Base-by-base conservation (phyloP, 2,329 filamentous ascomycete species). In the Ampelomyces quisqualis region DNA sequence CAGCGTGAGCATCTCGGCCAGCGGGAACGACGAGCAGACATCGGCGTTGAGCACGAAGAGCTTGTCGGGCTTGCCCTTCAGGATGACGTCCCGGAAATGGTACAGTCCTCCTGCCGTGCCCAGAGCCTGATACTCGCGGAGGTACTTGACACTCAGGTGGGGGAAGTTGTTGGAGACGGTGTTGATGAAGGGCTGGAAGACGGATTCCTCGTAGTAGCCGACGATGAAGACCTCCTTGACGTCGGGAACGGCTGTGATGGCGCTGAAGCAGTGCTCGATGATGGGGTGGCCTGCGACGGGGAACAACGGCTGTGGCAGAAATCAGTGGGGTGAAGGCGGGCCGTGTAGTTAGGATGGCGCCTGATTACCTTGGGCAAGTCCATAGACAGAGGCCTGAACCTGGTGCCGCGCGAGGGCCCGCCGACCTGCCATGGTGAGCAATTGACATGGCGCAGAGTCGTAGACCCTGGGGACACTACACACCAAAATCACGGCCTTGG, bases 161-260 rank as follows among this genome's bases (percentile, higher is more conserved):
- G 90, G 89, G 74, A 95, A 95, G 67, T 88, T 86, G 69, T 81
- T 81, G 47, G 83, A 77, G 47, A 90, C 82, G 67, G 95, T 87
- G 73, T 95, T 95, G 77, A 97, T 95, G 75, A 97, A 97, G 73
- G 96, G 90, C 64, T 90, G 87, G 80, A 97, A 96, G 62, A 97
- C 88, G 30, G 82, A 80, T 75, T 97, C 93, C 69, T 98, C 93
- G 72, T 97, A 98, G 81, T 98, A 98, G 65, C 93, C 93, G 65
- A 98, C 94, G 64, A 98, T 85, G 76, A 93, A 90, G 60, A 98
- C 91, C 73, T 98, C 93, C 67, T 90, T 88, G 71, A 98, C 88
- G 64, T 88, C 86, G 61, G 88, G 86, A 46, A 97, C 88, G 70
- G 90, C 94, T 55, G 88, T 84, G 64, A 97, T 81, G 62, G 93